These are phyloP conservation scores for Cajanus cajan DNA, from an alignment of 306 rosid genomes.

Conservation along the genomic window DNA sequence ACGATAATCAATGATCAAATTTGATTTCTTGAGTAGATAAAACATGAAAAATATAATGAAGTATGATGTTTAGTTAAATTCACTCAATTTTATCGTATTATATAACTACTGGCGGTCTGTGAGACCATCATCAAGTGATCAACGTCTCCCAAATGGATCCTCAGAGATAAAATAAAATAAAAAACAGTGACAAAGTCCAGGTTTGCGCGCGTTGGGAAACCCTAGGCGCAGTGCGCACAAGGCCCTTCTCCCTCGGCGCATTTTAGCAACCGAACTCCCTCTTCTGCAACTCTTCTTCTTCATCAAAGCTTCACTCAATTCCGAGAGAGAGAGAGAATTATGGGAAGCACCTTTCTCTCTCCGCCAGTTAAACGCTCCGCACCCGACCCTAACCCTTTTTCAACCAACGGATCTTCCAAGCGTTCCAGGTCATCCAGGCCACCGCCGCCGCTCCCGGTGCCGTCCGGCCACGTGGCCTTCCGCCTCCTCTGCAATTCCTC, in stretches of 20 bases:
- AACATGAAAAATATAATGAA: too few relatives aligned
- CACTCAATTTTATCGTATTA: too few relatives aligned
- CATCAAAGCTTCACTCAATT: not conserved
- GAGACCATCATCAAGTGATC: too few relatives aligned
- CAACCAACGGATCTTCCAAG: constrained; percentile 57
- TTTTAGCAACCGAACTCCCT: not conserved
- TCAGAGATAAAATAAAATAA: not conserved
- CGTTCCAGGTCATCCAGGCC: constrained; percentile 63
- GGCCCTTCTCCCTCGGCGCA: constrained; percentile 22
- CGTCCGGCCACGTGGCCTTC: constrained; percentile 73
- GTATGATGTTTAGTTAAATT: too few relatives aligned
- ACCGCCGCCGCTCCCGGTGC: constrained; percentile 47
- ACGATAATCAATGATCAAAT: too few relatives aligned
- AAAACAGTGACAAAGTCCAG: not conserved
- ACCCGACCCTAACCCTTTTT: constrained; percentile 41
- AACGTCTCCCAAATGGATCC: not conserved
- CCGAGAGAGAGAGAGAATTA: constrained; percentile 31
- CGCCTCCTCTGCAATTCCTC: constrained; percentile 89
- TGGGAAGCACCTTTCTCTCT: constrained; percentile 73
- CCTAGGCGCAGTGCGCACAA: constrained; percentile 29
- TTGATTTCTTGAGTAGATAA: too few relatives aligned
- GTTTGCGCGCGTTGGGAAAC: constrained; percentile 26
- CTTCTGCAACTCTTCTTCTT: not conserved
- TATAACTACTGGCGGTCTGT: too few relatives aligned
- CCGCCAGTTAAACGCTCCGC: constrained; percentile 71